Evolutionary conservation across 176 grass and related monocot species (phyloP).

Genomic region (Stipa capillata): DNA sequence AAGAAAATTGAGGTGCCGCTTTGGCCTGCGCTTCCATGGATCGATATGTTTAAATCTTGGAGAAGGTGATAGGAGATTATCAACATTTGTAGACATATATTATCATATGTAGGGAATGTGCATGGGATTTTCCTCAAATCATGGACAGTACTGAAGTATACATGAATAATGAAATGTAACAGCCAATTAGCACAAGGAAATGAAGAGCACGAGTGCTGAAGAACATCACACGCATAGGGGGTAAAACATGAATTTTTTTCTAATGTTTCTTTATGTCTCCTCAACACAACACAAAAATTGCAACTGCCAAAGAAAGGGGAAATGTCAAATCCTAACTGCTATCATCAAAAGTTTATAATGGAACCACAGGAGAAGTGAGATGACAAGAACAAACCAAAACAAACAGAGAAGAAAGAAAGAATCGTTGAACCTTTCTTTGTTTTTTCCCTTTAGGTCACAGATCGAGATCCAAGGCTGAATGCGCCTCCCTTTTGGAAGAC

Average conservation of each 20-base stretch:
- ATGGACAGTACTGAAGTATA: slow-evolving; percentile 10
- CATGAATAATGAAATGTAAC: slow-evolving; percentile 1
- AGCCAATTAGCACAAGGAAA: slow-evolving; percentile 4
- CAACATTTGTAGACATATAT: slow-evolving; percentile 27
- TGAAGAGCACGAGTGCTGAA: slow-evolving; percentile 23
- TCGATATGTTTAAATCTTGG: slow-evolving; percentile 35
- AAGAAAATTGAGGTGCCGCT: background rate
- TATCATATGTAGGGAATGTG: slow-evolving; percentile 66
- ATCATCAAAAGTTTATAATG: slow-evolving; percentile 38
- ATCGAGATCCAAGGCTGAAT: slow-evolving; percentile 88
- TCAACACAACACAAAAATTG: slow-evolving; percentile 40
- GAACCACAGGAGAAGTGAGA: slow-evolving; percentile 24
- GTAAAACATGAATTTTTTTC: slow-evolving; percentile 27
- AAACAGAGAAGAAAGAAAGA: slow-evolving; percentile 46
- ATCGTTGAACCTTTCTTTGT: slow-evolving; percentile 59
- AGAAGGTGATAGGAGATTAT: background rate
- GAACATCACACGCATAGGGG: slow-evolving; percentile 14
- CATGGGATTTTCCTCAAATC: slow-evolving; percentile 6
- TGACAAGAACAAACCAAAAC: slow-evolving; percentile 11
- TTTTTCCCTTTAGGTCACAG: slow-evolving; percentile 54
- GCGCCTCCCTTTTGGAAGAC: slow-evolving; percentile 58
- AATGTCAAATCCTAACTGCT: slow-evolving; percentile 45
- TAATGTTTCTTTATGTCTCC: slow-evolving; percentile 40
- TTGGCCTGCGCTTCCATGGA: background rate
- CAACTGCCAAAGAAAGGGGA: slow-evolving; percentile 18